Evolutionary conservation across 139 green algal species (phyloP), one percentile per base, ranked within the genome.

Genomic region (Picochlorum sp.): DNA sequence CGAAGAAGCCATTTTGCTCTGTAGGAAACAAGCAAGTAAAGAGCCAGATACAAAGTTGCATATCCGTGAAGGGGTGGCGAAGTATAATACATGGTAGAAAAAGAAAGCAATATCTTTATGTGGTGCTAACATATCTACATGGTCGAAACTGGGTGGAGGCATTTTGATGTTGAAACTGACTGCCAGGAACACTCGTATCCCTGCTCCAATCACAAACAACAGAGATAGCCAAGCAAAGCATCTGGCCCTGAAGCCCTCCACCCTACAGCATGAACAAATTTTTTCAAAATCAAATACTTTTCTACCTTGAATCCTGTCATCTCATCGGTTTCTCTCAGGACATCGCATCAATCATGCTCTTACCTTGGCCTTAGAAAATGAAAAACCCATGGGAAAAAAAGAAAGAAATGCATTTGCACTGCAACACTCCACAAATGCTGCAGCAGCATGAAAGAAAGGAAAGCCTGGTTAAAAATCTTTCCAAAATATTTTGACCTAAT

Each of bases 361-460:
- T 7, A 59, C 52, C 52, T 59, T 16, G 52, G 52, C 18, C 12
- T 22, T 18, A 45, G n/a, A 10, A 20, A 14, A 13, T 30, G 24
- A 14, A 61, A 14, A 9, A 61, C 13, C 32, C 53, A 13, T 28
- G 31, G 31, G 20, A 61, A 51, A 13, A 37, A 18, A 7, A 61
- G 9, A 61, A 41, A 61, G 12, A 61, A 51, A 22, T 61, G 55
- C 24, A 61, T 33, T 61, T 61, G 55, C 13, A 49, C 31, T 29
- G 55, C n/a, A 7, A 61, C 13, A 35, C 55, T 61, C 55, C 55
- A 61, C 10, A 37, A 51, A 29, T 61, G 55, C 31, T 59, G 52
- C 52, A 45, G 10, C 14, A 59, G 5, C 24, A 18, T 6, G 9
- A 59, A 22, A 5, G 7, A 13, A 14, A 6, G 52, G n/a, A n/a